Percentiles rank a stretch among this genome's conserved stretches.
Conservation (phyloP, 306 rosid species). For the Citrullus colocynthis region DNA sequence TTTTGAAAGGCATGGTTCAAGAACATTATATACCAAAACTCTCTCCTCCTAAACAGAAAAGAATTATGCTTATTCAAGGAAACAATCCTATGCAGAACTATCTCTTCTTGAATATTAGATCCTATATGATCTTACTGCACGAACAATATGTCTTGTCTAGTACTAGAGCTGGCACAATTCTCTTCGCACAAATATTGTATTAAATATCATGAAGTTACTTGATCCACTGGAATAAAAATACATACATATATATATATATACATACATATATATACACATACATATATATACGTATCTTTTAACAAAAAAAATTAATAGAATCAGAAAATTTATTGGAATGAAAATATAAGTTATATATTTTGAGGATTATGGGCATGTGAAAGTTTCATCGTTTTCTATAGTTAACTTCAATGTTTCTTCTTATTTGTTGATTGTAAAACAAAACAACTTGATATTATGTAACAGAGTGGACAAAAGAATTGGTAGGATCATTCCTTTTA, state of each 20-base stretch:
- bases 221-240: not conserved
- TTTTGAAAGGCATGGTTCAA: not conserved
- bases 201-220: not conserved
- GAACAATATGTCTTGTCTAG: not conserved
- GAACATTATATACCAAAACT: not conserved
- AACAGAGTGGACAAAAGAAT: not conserved
- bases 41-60: not conserved
- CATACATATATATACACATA: too few species aligned
- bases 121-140: not conserved
- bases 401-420: not conserved
- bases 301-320: not conserved
- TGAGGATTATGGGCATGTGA: not conserved
- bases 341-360: not conserved
- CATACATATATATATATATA: too few species aligned
- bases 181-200: not conserved
- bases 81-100: not conserved
- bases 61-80: not conserved
- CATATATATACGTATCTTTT: not conserved
- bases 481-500: not conserved
- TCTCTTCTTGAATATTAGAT: not conserved
- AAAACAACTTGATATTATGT: not conserved
- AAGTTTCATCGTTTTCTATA: not conserved
- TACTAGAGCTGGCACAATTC: not conserved
- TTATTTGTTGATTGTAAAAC: not conserved
- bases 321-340: not conserved